Base-by-base conservation (phyloP, 257 asterid genomes). In the Ilex aquifolium region DNA sequence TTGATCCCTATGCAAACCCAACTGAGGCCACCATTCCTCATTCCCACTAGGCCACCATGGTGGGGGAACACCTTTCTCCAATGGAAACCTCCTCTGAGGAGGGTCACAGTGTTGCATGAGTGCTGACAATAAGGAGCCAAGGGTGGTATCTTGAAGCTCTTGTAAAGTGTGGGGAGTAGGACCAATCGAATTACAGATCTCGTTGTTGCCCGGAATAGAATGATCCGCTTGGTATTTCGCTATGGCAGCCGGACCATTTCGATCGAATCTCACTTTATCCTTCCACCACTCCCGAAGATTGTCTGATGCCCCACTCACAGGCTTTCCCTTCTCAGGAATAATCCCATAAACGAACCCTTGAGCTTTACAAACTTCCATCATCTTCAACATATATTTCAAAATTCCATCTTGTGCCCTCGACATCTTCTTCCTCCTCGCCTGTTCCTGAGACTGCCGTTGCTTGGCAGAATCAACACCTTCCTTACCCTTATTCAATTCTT, bases 331-430 rank as follows among this genome's bases (percentile, higher is more conserved):
- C 81, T 90, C 97, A 0, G 95, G 95, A n/a, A 90, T 90, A 46
- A 90, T 87, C 11, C 97, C 97, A n/a, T 87, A 90, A 8, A 90
- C 97, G 29, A 90, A 90, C 1, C 97, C 97, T 59, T 87, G 97
- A 36, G 97, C 97, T 64, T 90, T 90, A 76, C 97, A 90, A 1
- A 90, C 95, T 44, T 90, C 97, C 97, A 90, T 89, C 95, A 89
- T 86, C 46, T 89, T 89, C 76, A 90, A 46, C 97, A 90, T 90
- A 75, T 90, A 90, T 61, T 90, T 90, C 80, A 90, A 68, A 75
- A 90, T 90, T 59, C 97, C 97, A 10, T 90, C 97, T 64, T 90
- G 97, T 7, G 97, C 97, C 79, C 97, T 75, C 0, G 97, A 87
- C 97, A 90, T 90, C 75, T 90, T 90, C 79, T 90, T 90, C 79